Evolutionary conservation across 352 stramenopile genomes (phyloP).

Genomic region (Discostella stelligera): DNA sequence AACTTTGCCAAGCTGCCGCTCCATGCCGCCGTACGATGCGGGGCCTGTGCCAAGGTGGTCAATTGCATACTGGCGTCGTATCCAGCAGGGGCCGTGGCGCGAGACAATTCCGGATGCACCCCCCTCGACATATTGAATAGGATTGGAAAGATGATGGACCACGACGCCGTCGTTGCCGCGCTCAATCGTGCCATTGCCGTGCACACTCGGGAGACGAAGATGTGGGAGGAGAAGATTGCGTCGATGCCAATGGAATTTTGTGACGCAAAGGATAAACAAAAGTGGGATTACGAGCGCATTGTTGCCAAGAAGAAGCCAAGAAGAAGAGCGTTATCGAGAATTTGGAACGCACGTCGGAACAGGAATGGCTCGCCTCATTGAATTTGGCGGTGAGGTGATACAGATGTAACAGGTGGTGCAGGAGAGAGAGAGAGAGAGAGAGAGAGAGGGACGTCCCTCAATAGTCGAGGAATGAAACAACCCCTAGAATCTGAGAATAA

Average conservation of each 20-base stretch:
- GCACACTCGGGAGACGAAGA: slow-evolving; percentile 30
- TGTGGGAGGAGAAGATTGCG: slow-evolving; percentile 39
- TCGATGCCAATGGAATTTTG: slow-evolving; percentile 30
- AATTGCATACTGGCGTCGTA: slow-evolving; percentile 63
- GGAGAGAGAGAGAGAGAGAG: too few relatives aligned
- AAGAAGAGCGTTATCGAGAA: slow-evolving; percentile 37
- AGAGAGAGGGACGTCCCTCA: too few relatives aligned
- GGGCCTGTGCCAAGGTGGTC: slow-evolving; percentile 58
- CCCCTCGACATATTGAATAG: slow-evolving; percentile 63
- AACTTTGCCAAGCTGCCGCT: slow-evolving; percentile 63
- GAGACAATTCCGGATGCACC: slow-evolving; percentile 63
- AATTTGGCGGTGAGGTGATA: slow-evolving; percentile 46
- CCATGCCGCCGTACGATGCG: slow-evolving; percentile 56
- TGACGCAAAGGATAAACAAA: slow-evolving; percentile 16
- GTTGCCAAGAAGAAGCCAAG: slow-evolving; percentile 47
- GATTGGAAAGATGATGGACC: slow-evolving; percentile 40
- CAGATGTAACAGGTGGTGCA: slow-evolving; percentile 40
- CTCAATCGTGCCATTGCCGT: slow-evolving; percentile 32
- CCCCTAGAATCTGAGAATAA: neutral
- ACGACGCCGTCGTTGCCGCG: slow-evolving; percentile 38
- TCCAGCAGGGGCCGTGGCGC: slow-evolving; percentile 48
- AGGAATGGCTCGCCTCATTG: slow-evolving; percentile 39
- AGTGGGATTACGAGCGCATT: slow-evolving; percentile 31
- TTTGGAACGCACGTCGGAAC: slow-evolving; percentile 37
- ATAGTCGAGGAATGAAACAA: too few relatives aligned